Conservation (phyloP, 768 basidiomycete species). For the Hygrocybe punicea region DNA sequence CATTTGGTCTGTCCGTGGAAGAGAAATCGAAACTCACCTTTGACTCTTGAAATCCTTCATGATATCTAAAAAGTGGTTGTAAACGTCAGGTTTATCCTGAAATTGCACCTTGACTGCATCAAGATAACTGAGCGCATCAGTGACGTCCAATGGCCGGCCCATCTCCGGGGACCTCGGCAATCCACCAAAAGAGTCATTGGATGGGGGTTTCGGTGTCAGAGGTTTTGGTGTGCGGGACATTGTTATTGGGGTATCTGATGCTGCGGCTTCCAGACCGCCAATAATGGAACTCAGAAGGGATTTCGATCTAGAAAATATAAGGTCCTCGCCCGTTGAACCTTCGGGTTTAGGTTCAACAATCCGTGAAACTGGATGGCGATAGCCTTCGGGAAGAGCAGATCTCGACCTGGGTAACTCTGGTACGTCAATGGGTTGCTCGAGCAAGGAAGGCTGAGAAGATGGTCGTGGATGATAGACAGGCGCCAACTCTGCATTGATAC, state of each 20-base stretch:
- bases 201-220: slow-evolving; percentile 40
- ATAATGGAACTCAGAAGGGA: slow-evolving; percentile 9
- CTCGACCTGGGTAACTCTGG: background rate
- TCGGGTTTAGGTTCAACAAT: slow-evolving; percentile 4
- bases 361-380: background rate
- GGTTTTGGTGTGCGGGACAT: slow-evolving; percentile 33
- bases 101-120: slow-evolving; percentile 94
- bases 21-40: slow-evolving; percentile 49
- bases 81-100: slow-evolving; percentile 85
- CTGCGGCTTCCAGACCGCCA: slow-evolving; percentile 3
- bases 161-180: slow-evolving; percentile 38
- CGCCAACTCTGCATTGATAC: background rate
- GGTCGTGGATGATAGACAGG: background rate
- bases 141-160: slow-evolving; percentile 80
- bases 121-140: slow-evolving; percentile 89
- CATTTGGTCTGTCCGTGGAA: background rate
- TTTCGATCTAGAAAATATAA: background rate
- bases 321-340: background rate
- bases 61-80: slow-evolving; percentile 91
- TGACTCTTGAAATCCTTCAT: slow-evolving; percentile 99
- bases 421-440: background rate
- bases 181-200: slow-evolving; percentile 24
- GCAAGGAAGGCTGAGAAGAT: background rate
- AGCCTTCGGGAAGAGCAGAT: slow-evolving; percentile 3
- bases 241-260: slow-evolving; percentile 18